Base-by-base conservation (phyloP, 1,139 yeast genomes). In the Sugiyamaella grinbergsii region DNA sequence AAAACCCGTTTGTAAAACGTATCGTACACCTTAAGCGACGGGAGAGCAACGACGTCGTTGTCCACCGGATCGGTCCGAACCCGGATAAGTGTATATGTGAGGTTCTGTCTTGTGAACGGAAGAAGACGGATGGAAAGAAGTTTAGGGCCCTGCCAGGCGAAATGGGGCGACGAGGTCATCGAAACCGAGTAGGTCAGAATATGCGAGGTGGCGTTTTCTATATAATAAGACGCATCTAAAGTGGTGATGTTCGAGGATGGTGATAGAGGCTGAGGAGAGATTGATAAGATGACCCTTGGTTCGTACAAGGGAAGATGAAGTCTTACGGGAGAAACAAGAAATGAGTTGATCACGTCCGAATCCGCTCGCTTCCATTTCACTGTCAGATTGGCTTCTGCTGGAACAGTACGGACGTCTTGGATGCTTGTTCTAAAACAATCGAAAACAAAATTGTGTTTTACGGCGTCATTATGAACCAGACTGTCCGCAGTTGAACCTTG, bases 131-230 rank as follows among this genome's bases (percentile, higher is more conserved):
- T 68, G 20, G 67, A 62, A 15, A 58, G 49, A 19, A 61, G 60
- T 50, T 69, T 70, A 13, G 67, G 64, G 1, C 76, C 75, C 38
- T 71, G 71, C 58, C 67, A 65, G 22, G 73, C 70, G 57, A 75
- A 73, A 41, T 59, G 63, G 5, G 67, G 65, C 52, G 72, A 69
- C 8, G 75, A 65, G 1, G 70, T 64, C 65, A 76, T 63, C 4
- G 68, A 62, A 3, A 84, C 75, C 5, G 85, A 73, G 63, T 85
- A 87, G 2, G 81, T 80, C 56, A 87, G 80, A 2, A 83, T 75
- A 50, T 84, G 73, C 3, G 84, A 76, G 0, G 94, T 84, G 6
- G 94, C 90, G 61, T 87, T 87, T 62, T 87, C 95, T 45, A 87
- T 63, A 48, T 76, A 74, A 61, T 80, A 86, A n/a, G 31, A 41